Base-by-base conservation (phyloP, 768 basidiomycete species). In the Mycena epipterygia region DNA sequence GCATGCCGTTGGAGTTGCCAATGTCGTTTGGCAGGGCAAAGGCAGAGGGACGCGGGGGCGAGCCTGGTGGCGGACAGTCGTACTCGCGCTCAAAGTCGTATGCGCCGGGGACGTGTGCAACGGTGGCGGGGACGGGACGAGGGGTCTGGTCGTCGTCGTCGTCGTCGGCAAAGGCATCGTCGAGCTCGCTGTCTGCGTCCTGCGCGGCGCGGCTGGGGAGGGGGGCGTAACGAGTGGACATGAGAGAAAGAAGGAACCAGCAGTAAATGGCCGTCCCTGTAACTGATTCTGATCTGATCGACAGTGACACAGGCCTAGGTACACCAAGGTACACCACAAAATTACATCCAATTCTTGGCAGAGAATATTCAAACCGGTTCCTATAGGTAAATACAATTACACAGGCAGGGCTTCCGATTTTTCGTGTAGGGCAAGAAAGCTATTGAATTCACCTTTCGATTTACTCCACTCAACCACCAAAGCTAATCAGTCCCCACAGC, bases 71-170 rank as follows among this genome's bases (percentile, higher is more conserved):
- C 1, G 93, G 93, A 41, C 83, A 85, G 72, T 93, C 91, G 76
- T 91, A 93, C 67, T 91, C 90, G 29, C 92, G 85, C 78, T 96
- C 95, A 78, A 95, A 96, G 79, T 95, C 92, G 80, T 94, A 94
- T 3, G 83, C 79, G 30, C 86, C 87, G 17, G 88, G 84, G 32
- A 84, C 77, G 49, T 81, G 79, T 33, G 55, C 72, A n/a, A n/a
- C n/a, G 2, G 78, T 73, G 29, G 73, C 68, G 37, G 57, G 58
- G 4, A 44, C 73, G 56, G 68, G 71, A 4, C 42, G 70, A 9
- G 72, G 49, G 70, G 67, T 60, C 76, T 56, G 30, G 25, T 37
- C 35, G 8, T 88, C 85, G 46, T 89, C 88, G 73, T 90, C 85
- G 65, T 91, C 89, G 35, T 87, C 85, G 60, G 87, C 92, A 73